These are phyloP conservation scores for Actinomortierella ambigua DNA, from an alignment of 371 early-diverging fungal genomes.

Conservation along the genomic window DNA sequence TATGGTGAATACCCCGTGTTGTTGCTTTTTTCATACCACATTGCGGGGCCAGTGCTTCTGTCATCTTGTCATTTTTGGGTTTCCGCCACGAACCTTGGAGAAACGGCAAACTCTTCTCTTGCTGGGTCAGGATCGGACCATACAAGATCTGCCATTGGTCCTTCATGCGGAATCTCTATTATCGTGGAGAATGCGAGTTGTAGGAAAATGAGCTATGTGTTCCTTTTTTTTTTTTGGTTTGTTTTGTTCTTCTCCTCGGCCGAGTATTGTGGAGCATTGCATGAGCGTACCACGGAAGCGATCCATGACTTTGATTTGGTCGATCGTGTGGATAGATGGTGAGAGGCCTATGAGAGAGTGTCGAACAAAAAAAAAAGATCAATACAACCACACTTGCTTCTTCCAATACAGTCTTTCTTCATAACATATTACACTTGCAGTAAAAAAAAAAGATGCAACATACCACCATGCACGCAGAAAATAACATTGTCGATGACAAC, in stretches of 20 bases:
- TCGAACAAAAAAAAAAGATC: neutral
- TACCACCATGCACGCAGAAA: constrained; percentile 98
- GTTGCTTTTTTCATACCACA: no score
- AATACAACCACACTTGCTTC: neutral
- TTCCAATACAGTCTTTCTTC: no score
- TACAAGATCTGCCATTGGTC: constrained; percentile 98
- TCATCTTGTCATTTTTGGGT: neutral
- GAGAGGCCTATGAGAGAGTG: constrained; percentile 72
- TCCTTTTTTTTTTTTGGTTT: no score
- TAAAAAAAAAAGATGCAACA: constrained; percentile 19
- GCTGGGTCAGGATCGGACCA: constrained; percentile 97
- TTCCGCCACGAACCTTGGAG: no score
- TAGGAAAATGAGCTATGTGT: constrained; percentile 9
- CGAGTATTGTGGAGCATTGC: no score
- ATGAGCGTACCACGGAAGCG: constrained; percentile 90
- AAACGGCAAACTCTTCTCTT: constrained; percentile 83
- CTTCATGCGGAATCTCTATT: constrained; percentile 95
- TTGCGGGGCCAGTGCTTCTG: neutral
- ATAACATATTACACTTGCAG: no score
- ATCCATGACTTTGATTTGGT: constrained; percentile 92
- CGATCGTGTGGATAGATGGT: constrained; percentile 90
- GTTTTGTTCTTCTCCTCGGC: constrained; percentile 19
- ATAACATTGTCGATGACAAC: constrained; percentile 93
- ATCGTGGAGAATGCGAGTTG: neutral
- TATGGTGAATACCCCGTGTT: neutral